These are phyloP conservation scores for Kalanchoe fedtschenkoi DNA, from an alignment of 164 flowering plant species.

Conservation along the genomic window DNA sequence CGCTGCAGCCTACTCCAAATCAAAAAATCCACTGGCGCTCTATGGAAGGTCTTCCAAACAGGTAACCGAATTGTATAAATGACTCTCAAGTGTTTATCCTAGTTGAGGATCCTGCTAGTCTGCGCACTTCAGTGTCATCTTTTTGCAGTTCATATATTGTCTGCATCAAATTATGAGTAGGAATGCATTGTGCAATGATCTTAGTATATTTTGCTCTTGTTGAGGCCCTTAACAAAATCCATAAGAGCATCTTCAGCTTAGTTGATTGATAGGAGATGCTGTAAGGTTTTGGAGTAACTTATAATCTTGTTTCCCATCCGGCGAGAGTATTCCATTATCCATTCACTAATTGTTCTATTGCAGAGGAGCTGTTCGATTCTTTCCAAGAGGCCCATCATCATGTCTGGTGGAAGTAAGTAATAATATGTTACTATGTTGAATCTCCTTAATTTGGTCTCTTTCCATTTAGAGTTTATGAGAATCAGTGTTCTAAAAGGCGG, in stretches of 20 bases:
- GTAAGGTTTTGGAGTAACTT: background rate
- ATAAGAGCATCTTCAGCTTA: no score
- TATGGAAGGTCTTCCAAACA: slow-evolving; percentile 82
- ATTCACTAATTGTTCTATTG: slow-evolving; percentile 9
- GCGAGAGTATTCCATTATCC: background rate
- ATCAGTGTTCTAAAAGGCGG: background rate
- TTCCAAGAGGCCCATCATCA: slow-evolving; percentile 75
- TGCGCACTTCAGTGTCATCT: no score
- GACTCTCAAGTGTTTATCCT: no score
- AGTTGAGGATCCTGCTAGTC: no score
- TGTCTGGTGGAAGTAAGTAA: slow-evolving; percentile 38
- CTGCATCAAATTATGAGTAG: no score
- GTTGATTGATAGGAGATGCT: background rate
- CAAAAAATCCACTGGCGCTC: slow-evolving; percentile 96
- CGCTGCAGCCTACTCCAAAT: slow-evolving; percentile 71
- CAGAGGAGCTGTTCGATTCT: slow-evolving; percentile 95
- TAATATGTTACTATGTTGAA: background rate
- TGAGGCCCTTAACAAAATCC: no score
- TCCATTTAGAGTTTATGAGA: background rate
- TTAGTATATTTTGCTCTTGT: no score
- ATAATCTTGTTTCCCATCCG: no score
- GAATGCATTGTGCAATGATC: no score
- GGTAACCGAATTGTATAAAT: slow-evolving; percentile 24
- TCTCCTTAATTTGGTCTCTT: background rate
- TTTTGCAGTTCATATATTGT: no score